A percentile compares a stretch with the other conserved stretches of the same genome.
Evolutionary conservation across 164 flowering plant species (phyloP).

Genomic region (Pachysandra terminalis): DNA sequence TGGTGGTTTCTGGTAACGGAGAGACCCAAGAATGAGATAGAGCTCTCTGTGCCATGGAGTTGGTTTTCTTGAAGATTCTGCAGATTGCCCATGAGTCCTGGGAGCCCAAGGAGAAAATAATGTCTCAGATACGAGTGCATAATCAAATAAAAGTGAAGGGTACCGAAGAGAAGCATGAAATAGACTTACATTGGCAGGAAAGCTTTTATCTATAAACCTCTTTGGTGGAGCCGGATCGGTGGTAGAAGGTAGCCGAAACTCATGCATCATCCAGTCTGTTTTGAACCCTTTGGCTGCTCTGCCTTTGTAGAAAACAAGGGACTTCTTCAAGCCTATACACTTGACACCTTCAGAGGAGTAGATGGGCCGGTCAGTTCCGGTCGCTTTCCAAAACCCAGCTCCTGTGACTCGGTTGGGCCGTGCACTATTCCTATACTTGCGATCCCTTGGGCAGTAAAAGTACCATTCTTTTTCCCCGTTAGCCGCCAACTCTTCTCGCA

Average conservation of each 20-base stretch:
- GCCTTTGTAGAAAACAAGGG: slow-evolving; percentile 71
- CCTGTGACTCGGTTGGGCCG: slow-evolving; percentile 64
- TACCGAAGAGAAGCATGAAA: not conserved
- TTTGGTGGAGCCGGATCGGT: slow-evolving; percentile 29
- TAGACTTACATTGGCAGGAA: slow-evolving; percentile 40
- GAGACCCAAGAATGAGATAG: slow-evolving; percentile 44
- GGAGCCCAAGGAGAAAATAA: not conserved
- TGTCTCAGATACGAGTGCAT: not conserved
- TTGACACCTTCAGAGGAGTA: slow-evolving; percentile 49
- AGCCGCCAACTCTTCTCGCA: slow-evolving; percentile 31
- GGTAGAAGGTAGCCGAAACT: slow-evolving; percentile 52
- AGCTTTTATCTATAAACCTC: slow-evolving; percentile 35
- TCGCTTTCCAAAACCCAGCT: slow-evolving; percentile 77
- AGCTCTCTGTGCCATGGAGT: slow-evolving; percentile 47
- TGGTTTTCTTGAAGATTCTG: slow-evolving; percentile 62
- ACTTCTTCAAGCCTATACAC: slow-evolving; percentile 67
- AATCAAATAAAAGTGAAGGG: not conserved
- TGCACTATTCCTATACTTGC: slow-evolving; percentile 58
- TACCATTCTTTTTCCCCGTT: slow-evolving; percentile 73
- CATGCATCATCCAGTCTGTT: slow-evolving; percentile 83
- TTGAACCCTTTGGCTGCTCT: slow-evolving; percentile 66
- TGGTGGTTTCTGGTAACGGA: slow-evolving; percentile 19
- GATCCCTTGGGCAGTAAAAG: slow-evolving; percentile 61
- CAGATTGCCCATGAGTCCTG: slow-evolving; percentile 75
- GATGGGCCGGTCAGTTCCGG: slow-evolving; percentile 64